These are phyloP conservation scores for Cordyceps farinosa DNA, from an alignment of 2,329 filamentous ascomycete species.

Conservation along the genomic window DNA sequence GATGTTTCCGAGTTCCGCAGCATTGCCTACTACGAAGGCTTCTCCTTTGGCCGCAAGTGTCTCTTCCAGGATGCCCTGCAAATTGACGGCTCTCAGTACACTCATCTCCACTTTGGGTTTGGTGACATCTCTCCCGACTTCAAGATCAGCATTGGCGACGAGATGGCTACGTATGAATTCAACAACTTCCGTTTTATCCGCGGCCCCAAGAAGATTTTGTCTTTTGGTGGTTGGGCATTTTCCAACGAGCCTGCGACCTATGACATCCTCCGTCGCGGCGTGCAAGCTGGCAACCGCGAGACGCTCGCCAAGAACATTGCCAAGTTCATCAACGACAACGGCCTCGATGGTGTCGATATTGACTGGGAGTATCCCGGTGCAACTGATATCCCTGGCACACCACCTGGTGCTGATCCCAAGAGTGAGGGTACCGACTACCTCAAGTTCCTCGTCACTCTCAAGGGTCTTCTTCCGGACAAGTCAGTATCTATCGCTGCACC, in stretches of 20 bases:
- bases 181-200: slow-evolving; percentile 26
- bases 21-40: slow-evolving; percentile 25
- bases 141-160: slow-evolving; percentile 23
- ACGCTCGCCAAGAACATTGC: slow-evolving; percentile 30
- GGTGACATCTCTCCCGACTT: slow-evolving; percentile 23
- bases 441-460: slow-evolving; percentile 27
- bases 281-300: slow-evolving; percentile 29
- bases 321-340: slow-evolving; percentile 33
- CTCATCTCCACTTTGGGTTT: slow-evolving; percentile 27
- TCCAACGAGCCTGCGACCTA: slow-evolving; percentile 35
- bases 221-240: slow-evolving; percentile 45
- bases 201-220: slow-evolving; percentile 35
- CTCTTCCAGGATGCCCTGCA: slow-evolving; percentile 25
- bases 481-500: slow-evolving; percentile 25
- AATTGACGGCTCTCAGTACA: slow-evolving; percentile 20
- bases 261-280: slow-evolving; percentile 33
- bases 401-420: slow-evolving; percentile 19
- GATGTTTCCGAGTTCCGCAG: slow-evolving; percentile 24
- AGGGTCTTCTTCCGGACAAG: slow-evolving; percentile 17
- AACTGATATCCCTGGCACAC: slow-evolving; percentile 28
- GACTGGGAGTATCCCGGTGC: slow-evolving; percentile 27
- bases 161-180: slow-evolving; percentile 26
- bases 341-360: slow-evolving; percentile 34
- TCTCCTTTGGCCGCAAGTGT: slow-evolving; percentile 19
- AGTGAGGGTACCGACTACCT: slow-evolving; percentile 33